Base-by-base conservation (phyloP, 345 rosid species). In the Iberis pinnata region DNA sequence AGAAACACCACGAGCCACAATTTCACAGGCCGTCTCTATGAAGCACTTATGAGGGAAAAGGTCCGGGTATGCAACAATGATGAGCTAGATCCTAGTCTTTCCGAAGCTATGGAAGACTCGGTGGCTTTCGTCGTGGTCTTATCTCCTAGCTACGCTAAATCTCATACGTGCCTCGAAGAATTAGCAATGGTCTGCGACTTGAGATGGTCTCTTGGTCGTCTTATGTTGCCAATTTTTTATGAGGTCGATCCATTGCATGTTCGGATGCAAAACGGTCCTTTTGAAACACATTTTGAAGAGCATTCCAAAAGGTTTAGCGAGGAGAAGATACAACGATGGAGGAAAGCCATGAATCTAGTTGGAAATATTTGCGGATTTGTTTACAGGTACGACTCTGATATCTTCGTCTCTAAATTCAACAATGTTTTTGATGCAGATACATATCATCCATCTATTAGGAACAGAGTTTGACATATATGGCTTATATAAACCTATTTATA, bases 161-260 rank as follows among this genome's bases (percentile, higher is more conserved):
- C 80, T n/a, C 70, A 55, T 8, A 38, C 56, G 77, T 76, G 84
- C 35, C 79, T 80, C 0, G 78, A 78, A 33, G 80, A 81, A 63
- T 58, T 81, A 26, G 74, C 78, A 3, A 69, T 36, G 69, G 51
- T 80, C 15, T 61, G 69, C 19, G 75, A 75, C 58, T 13, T 70
- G 10, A 46, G 48, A 15, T 1, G 48, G 9, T 36, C 49, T 0
- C 2, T 65, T 1, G 42, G 65, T 37, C 70, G 72, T 12, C 41
- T 57, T 47, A 47, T 78, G 17, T 50, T 81, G 9, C 88, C 81
- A 1, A 69, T 81, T 20, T 76, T 81, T 59, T 70, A 70, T 31
- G 1, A 13, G 18, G 84, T 78, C 43, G 70, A 78, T 0, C 84
- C 81, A 0, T 74, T 75, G 25, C 2, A 68, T 49, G 62, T 78